These are phyloP conservation scores for Saturnispora mendoncae DNA, from an alignment of 805 yeast genomes.

Conservation along the genomic window DNA sequence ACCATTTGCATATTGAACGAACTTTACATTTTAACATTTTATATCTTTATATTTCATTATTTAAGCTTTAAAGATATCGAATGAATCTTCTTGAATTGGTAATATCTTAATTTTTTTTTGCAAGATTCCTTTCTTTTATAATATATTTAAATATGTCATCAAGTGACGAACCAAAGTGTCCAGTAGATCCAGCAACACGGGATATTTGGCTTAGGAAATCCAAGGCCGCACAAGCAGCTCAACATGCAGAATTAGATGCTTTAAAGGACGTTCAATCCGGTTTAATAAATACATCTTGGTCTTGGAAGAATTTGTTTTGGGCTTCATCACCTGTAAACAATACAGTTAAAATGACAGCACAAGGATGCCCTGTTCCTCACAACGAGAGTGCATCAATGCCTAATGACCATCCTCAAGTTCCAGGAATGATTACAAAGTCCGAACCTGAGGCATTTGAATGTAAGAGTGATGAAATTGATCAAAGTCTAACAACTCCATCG, in stretches of 20 bases:
- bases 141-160: constrained; percentile 10
- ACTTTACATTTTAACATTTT: no score
- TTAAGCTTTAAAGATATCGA: background rate
- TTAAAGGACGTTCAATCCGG: background rate
- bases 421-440: constrained; percentile 7
- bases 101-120: no score
- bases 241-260: constrained; percentile 1
- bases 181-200: constrained; percentile 59
- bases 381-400: constrained; percentile 13
- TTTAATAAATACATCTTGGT: constrained; percentile 6
- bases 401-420: constrained; percentile 18
- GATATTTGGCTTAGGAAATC: constrained; percentile 45
- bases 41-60: background rate
- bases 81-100: no score
- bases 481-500: constrained; percentile 19
- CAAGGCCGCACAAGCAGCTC: constrained; percentile 15
- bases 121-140: no score
- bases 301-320: constrained; percentile 20
- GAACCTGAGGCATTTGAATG: constrained; percentile 37
- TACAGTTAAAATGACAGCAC: background rate
- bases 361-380: constrained; percentile 12
- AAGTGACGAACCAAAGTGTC: constrained; percentile 43
- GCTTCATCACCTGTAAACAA: constrained; percentile 6
- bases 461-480: constrained; percentile 37
- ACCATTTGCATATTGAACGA: background rate